These are phyloP conservation scores for Suillus brevipes DNA, from an alignment of 768 basidiomycete genomes.

Conservation along the genomic window DNA sequence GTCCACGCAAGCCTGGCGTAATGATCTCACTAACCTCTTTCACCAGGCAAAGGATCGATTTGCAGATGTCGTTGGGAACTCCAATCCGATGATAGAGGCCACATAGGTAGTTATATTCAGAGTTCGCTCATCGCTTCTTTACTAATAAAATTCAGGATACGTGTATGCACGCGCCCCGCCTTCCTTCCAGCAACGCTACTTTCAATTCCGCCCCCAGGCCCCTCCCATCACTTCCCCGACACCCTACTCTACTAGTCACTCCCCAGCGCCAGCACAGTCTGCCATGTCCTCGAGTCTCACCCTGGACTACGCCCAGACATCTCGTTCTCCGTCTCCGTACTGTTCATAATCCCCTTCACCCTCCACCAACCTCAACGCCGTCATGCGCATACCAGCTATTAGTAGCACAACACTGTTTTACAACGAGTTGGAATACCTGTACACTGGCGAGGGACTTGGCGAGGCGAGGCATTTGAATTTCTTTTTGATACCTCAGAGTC, in stretches of 20 bases:
- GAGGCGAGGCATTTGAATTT: constrained; percentile 87
- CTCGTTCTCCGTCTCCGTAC: constrained; percentile 47
- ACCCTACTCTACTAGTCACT: constrained; percentile 50
- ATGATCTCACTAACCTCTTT: constrained; percentile 77
- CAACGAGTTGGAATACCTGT: constrained; percentile 91
- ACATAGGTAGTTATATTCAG: constrained; percentile 70
- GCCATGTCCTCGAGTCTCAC: constrained; percentile 56
- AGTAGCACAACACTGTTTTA: constrained; percentile 82
- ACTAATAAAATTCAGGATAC: constrained; percentile 32
- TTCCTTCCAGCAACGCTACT: constrained; percentile 87
- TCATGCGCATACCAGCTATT: constrained; percentile 64
- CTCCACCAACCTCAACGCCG: constrained; percentile 39
- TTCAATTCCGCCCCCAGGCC: constrained; percentile 74
- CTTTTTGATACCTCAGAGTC: constrained; percentile 65
- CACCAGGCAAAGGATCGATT: constrained; percentile 86
- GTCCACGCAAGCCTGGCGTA: constrained; percentile 76
- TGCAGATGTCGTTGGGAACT: constrained; percentile 96
- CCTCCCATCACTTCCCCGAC: constrained; percentile 51
- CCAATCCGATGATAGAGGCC: constrained; percentile 68
- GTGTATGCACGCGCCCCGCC: constrained; percentile 94
- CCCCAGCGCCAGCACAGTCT: constrained; percentile 56
- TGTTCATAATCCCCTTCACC: constrained; percentile 48
- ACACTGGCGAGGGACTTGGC: constrained; percentile 88
- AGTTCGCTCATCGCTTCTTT: constrained; percentile 6
- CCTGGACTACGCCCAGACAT: constrained; percentile 41